Evolutionary conservation across 164 flowering plant species (phyloP).

Genomic region (Dillenia suffruticosa): DNA sequence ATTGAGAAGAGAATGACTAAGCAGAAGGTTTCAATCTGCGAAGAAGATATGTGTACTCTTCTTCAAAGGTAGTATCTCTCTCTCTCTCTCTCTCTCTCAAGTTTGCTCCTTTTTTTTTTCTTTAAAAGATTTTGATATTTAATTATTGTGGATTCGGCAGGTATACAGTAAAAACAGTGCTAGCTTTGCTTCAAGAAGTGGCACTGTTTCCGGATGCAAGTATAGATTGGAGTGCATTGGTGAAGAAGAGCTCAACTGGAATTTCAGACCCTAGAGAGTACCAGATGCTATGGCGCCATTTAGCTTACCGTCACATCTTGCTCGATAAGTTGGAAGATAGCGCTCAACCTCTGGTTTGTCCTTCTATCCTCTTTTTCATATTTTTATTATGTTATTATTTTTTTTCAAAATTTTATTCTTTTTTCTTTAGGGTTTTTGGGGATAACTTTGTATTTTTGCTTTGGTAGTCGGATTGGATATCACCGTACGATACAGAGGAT

Average conservation of each 20-base stretch:
- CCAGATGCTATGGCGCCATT: constrained; percentile 93
- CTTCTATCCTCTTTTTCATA: not conserved
- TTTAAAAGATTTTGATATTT: not conserved
- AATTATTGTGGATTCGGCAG: constrained; percentile 22
- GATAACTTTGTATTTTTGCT: too few relatives aligned
- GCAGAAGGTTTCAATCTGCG: constrained; percentile 39
- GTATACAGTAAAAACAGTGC: constrained; percentile 56
- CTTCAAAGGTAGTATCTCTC: constrained; percentile 39
- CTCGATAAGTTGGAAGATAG: constrained; percentile 41
- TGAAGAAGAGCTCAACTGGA: constrained; percentile 69
- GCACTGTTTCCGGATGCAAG: constrained; percentile 43
- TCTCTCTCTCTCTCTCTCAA: not conserved
- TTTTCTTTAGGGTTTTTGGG: too few relatives aligned
- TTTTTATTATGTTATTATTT: not conserved
- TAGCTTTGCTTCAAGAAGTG: constrained; percentile 74
- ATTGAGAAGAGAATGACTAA: constrained; percentile 34
- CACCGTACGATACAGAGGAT: too few relatives aligned
- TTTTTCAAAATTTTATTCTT: not conserved
- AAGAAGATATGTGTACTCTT: constrained; percentile 46
- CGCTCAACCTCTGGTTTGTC: constrained; percentile 59
- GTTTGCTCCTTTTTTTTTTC: not conserved
- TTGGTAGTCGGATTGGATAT: too few relatives aligned
- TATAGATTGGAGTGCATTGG: constrained; percentile 70
- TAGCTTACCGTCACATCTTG: constrained; percentile 65
- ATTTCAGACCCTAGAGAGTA: constrained; percentile 78